Evolutionary conservation across 2,329 filamentous ascomycete genomes (phyloP).

Genomic region (Huntiella moniliformis): DNA sequence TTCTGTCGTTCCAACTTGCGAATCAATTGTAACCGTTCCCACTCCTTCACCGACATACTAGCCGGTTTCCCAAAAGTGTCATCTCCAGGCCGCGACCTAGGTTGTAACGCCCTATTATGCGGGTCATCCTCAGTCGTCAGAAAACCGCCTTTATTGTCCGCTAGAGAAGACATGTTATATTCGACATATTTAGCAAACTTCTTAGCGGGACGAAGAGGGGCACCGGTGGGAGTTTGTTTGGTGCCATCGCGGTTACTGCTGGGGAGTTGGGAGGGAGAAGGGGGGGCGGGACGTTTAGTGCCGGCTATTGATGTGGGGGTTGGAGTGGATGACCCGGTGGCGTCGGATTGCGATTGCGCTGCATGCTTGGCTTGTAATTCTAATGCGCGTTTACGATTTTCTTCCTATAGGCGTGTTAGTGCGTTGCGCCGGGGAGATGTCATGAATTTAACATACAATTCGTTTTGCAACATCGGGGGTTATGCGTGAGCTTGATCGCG

Average conservation of each 20-base stretch:
- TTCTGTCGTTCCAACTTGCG: slow-evolving; percentile 53
- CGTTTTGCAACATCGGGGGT: slow-evolving; percentile 36
- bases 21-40: slow-evolving; percentile 68
- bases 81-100: slow-evolving; percentile 20
- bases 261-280: slow-evolving; percentile 41
- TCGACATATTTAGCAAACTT: slow-evolving; percentile 93
- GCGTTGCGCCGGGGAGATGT: background rate
- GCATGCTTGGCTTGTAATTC: slow-evolving; percentile 59
- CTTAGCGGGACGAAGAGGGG: slow-evolving; percentile 50
- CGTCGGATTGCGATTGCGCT: slow-evolving; percentile 19
- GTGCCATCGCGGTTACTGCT: slow-evolving; percentile 23
- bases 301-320: slow-evolving; percentile 19
- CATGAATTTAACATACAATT: slow-evolving; percentile 26
- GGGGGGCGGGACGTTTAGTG: slow-evolving; percentile 15
- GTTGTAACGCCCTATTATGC: slow-evolving; percentile 52
- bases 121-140: slow-evolving; percentile 83
- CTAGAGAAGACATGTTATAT: slow-evolving; percentile 97
- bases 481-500: slow-evolving; percentile 11
- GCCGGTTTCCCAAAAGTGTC: slow-evolving; percentile 50
- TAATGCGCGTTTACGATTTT: slow-evolving; percentile 75
- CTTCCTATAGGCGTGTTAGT: slow-evolving; percentile 40
- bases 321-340: slow-evolving; percentile 43
- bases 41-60: slow-evolving; percentile 78
- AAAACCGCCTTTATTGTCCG: slow-evolving; percentile 92
- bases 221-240: slow-evolving; percentile 40